Conservation (phyloP, 257 asterid genomes). For the Nicotiana noctiflora region DNA sequence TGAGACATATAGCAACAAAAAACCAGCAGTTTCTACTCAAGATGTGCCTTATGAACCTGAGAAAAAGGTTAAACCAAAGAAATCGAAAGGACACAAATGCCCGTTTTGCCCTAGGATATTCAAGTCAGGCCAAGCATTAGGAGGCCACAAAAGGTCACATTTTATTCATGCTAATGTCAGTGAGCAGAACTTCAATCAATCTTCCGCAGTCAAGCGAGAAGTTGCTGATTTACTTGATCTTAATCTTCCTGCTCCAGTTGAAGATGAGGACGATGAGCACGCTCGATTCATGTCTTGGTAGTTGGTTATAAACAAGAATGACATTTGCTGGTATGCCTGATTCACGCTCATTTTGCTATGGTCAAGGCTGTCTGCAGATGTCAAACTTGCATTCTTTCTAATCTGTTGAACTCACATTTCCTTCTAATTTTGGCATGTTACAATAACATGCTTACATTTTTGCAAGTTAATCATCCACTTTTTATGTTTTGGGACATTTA, state of each 20-base stretch:
- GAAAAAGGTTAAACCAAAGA: conserved; percentile 38
- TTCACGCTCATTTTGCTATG: neutral
- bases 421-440: conserved; percentile 16
- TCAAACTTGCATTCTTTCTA: neutral
- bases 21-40: conserved; percentile 31
- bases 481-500: neutral
- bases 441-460: neutral
- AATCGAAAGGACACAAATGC: conserved; percentile 55
- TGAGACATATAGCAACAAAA: conserved; percentile 31
- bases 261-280: conserved; percentile 40
- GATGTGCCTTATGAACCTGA: conserved; percentile 22
- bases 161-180: conserved; percentile 42
- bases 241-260: conserved; percentile 81
- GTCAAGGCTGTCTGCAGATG: neutral
- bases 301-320: neutral
- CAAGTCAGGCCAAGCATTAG: conserved; percentile 94
- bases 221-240: conserved; percentile 62
- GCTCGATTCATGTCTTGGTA: conserved; percentile 36
- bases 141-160: conserved; percentile 95
- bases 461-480: neutral
- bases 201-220: conserved; percentile 32
- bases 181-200: conserved; percentile 26
- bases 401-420: conserved; percentile 11
- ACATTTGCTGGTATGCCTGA: neutral
- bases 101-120: conserved; percentile 71